A percentile compares a stretch with the other conserved stretches of the same genome.
phyloP scores from a whole-genome alignment of 2,329 filamentous ascomycete species.

The Hymenoscyphus fraxineus region DNA sequence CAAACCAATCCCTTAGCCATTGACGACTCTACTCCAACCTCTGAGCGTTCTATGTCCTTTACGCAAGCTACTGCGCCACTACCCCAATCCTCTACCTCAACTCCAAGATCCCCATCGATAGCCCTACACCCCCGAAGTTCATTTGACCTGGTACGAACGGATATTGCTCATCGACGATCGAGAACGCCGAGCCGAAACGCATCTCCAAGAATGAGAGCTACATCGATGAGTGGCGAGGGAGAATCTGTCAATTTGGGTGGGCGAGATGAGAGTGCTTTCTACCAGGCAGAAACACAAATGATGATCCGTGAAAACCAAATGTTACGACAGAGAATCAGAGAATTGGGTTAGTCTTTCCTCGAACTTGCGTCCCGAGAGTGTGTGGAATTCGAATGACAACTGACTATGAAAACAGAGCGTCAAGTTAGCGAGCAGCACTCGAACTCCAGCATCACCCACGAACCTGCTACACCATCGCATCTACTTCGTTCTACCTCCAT shows the following conservation, averaged over 20 bases:
- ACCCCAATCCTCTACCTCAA: constrained; percentile 41
- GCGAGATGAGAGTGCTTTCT: constrained; percentile 73
- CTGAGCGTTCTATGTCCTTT: constrained; percentile 44
- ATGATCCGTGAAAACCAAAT: constrained; percentile 78
- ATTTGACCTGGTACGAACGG: constrained; percentile 55
- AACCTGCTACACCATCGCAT: constrained; percentile 32
- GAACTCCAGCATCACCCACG: constrained; percentile 32
- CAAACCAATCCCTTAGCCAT: constrained; percentile 38
- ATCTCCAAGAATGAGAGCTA: constrained; percentile 53
- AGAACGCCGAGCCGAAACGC: constrained; percentile 54
- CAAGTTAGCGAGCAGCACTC: constrained; percentile 30
- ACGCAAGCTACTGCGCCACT: constrained; percentile 37
- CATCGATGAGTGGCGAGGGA: constrained; percentile 56
- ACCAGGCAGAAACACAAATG: constrained; percentile 78
- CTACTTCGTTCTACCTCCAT: constrained; percentile 31
- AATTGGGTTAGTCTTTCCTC: constrained; percentile 56
- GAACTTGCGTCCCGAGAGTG: not conserved
- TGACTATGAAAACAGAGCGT: constrained; percentile 27
- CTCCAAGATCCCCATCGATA: constrained; percentile 46
- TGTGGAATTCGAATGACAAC: not conserved
- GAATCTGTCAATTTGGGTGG: constrained; percentile 59
- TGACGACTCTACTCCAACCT: constrained; percentile 42
- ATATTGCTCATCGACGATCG: constrained; percentile 51
- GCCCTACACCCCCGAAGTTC: constrained; percentile 49
- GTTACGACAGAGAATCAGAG: constrained; percentile 69